These are phyloP conservation scores for Penicillium sp. DNA, from an alignment of 2,329 filamentous ascomycete species.

Conservation along the genomic window DNA sequence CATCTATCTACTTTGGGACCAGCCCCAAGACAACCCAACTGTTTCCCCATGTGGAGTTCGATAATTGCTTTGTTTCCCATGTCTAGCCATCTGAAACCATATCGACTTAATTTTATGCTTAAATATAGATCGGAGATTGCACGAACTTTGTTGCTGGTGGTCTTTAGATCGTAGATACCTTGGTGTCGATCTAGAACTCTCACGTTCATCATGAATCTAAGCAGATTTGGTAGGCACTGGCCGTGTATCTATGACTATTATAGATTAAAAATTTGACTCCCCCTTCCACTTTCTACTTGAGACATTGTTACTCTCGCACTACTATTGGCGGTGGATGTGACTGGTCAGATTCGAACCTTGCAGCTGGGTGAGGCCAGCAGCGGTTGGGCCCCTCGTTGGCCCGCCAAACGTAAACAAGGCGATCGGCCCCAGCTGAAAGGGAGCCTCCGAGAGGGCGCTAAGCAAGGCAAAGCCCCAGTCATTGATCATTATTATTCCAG, in stretches of 20 bases:
- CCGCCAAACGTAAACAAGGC: conserved; percentile 30
- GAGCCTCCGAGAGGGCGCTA: conserved; percentile 27
- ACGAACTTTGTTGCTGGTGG: neutral
- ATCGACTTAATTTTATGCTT: conserved; percentile 6
- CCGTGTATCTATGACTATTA: neutral
- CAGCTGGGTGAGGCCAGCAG: conserved; percentile 26
- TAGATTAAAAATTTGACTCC: neutral
- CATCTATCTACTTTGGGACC: conserved; percentile 19
- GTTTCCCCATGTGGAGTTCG: neutral
- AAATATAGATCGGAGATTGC: neutral
- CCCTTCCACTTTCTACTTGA: neutral
- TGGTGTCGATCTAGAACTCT: neutral
- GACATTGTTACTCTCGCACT: neutral
- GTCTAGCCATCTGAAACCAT: neutral
- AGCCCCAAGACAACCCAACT: conserved; percentile 8
- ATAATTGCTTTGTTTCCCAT: conserved; percentile 14
- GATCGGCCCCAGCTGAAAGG: conserved; percentile 1
- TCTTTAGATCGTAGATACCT: neutral
- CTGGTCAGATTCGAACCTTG: conserved; percentile 26
- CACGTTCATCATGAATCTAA: neutral
- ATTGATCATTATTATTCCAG: neutral
- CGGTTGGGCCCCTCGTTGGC: conserved; percentile 26
- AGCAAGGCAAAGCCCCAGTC: neutral
- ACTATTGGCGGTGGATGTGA: conserved; percentile 15
- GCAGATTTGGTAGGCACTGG: neutral